Evolutionary conservation across 345 rosid genomes (phyloP), one percentile per base, ranked within the genome.

Genomic region (Camelina sativa): DNA sequence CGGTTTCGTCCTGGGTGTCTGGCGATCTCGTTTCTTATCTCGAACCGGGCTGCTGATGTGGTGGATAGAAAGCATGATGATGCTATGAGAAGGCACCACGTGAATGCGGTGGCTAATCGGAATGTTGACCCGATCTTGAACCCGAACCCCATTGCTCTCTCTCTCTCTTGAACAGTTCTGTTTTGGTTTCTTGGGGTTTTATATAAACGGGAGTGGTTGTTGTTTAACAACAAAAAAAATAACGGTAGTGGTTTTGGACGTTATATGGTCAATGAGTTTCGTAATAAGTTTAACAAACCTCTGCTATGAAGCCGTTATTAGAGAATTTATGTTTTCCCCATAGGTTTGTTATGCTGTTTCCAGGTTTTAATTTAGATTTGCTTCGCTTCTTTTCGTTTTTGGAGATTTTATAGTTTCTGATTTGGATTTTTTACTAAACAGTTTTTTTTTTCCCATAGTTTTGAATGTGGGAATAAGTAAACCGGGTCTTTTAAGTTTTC

Each of bases 21-120:
- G 22, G 69, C 16, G 6, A 78, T 78, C 64, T 60, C 81, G 63
- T 78, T 78, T 72, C 69, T 72, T 8, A 78, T 11, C 73, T 78
- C 81, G 6, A 78, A 78, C 69, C 74, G 37, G 20, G 80, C 77
- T 32, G 77, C 81, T 40, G 23, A 58, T 43, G 59, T 53, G 9
- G 67, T 15, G 11, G 19, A 15, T 38, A 30, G 23, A 10, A 68
- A 10, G 16, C 56, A 67, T 20, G 38, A 47, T 28, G 61, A 38
- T 23, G 77, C 63, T 1, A 66, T 51, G 73, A 77, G 68, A 66
- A 78, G 56, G 34, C 62, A 77, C 77, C 80, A 77, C 2, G 58
- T 51, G 40, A 71, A 48, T 57, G 58, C 34, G 8, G 68, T 71
- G 64, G 69, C 50, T 52, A 66, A 43, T 32, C n/a, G 62, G 64